These are phyloP conservation scores for Diospyros lotus DNA, from an alignment of 148 eudicot species.

Conservation along the genomic window DNA sequence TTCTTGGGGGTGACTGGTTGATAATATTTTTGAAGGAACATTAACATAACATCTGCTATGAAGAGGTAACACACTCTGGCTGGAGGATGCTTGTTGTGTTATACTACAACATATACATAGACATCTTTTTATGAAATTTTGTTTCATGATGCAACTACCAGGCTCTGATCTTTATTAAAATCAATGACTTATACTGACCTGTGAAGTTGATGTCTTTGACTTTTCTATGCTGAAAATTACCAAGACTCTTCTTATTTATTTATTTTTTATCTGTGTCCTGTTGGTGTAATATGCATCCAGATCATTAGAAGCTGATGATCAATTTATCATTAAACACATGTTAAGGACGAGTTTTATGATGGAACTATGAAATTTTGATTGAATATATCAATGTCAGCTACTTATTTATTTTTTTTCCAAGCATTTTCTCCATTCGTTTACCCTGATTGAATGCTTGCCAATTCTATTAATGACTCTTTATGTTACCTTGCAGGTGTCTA, in stretches of 20 bases:
- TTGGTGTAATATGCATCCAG: neutral
- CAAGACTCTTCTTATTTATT: neutral
- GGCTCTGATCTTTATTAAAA: neutral
- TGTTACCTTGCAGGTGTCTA: constrained; percentile 45
- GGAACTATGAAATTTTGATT: neutral
- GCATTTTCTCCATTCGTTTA: neutral
- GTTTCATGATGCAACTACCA: neutral
- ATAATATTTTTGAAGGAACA: no score
- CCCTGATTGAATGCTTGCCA: neutral
- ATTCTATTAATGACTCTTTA: constrained; percentile 12
- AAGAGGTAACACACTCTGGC: neutral
- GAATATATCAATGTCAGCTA: neutral
- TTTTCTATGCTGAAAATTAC: neutral
- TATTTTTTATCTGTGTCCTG: neutral
- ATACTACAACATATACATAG: neutral
- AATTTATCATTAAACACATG: neutral
- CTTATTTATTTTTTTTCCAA: neutral
- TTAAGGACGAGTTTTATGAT: neutral
- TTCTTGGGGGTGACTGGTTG: no score
- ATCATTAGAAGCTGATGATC: neutral
- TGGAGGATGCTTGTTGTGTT: neutral
- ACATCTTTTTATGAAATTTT: neutral
- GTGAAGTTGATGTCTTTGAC: neutral
- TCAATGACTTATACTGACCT: neutral
- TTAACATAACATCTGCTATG: neutral